These are phyloP conservation scores for Sarcodon sp. DNA, from an alignment of 768 basidiomycete genomes.

Conservation along the genomic window DNA sequence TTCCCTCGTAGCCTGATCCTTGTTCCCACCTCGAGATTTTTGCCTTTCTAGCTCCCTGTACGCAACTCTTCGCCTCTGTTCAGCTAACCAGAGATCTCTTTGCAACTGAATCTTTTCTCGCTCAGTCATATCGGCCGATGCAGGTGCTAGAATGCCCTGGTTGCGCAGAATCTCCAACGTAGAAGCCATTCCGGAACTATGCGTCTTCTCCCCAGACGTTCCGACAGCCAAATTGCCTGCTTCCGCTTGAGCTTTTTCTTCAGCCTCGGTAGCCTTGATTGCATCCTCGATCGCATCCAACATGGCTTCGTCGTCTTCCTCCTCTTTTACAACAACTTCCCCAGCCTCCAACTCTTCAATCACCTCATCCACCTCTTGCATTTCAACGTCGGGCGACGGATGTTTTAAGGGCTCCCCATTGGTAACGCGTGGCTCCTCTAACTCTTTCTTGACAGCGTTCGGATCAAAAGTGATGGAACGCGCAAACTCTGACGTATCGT, in stretches of 20 bases:
- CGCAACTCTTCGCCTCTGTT: conserved; percentile 62
- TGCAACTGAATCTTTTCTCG: conserved; percentile 78
- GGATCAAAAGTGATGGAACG: conserved; percentile 68
- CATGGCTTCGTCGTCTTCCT: conserved; percentile 67
- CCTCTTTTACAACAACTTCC: conserved; percentile 68
- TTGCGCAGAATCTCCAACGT: conserved; percentile 82
- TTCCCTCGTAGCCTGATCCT: conserved; percentile 89
- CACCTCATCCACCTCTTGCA: conserved; percentile 44
- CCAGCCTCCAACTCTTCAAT: conserved; percentile 75
- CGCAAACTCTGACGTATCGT: conserved; percentile 96
- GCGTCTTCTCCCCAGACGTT: conserved; percentile 68
- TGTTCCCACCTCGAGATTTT: conserved; percentile 66
- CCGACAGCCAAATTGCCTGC: conserved; percentile 31
- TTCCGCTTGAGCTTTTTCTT: conserved; percentile 27
- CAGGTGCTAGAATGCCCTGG: conserved; percentile 74
- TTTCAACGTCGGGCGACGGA: conserved; percentile 38
- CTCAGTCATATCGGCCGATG: conserved; percentile 48
- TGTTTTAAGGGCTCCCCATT: conserved; percentile 13
- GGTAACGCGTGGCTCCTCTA: conserved; percentile 12
- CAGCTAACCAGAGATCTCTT: conserved; percentile 83
- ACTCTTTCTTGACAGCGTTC: conserved; percentile 21
- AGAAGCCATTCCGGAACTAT: conserved; percentile 77
- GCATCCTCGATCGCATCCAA: conserved; percentile 65
- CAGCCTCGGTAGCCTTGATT: conserved; percentile 48
- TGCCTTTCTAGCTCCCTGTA: conserved; percentile 73